These are phyloP conservation scores for Penicillium crystallinum DNA, from an alignment of 495 filamentous ascomycete species.

Conservation along the genomic window DNA sequence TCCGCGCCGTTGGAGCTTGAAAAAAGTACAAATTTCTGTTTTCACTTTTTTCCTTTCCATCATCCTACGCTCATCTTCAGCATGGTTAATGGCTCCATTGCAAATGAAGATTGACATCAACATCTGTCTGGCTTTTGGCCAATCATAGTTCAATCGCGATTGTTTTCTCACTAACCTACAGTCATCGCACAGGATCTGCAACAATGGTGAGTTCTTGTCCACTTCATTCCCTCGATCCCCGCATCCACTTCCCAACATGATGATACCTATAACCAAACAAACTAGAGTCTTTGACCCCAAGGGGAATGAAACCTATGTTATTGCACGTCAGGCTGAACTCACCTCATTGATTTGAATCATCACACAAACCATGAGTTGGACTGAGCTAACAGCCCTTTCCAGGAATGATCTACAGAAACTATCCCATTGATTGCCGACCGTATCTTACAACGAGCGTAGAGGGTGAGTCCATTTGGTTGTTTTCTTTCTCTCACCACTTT, in stretches of 20 bases:
- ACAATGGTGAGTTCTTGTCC: slow-evolving; percentile 18
- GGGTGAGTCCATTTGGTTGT: slow-evolving; percentile 24
- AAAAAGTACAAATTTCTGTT: slow-evolving; percentile 21
- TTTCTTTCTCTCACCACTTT: not conserved
- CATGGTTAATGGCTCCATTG: slow-evolving; percentile 19
- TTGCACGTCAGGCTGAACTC: slow-evolving; percentile 99
- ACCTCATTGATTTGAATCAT: slow-evolving; percentile 13
- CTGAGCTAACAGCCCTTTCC: slow-evolving; percentile 26
- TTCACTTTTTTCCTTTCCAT: slow-evolving; percentile 13
- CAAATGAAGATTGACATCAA: not conserved
- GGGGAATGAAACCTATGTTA: slow-evolving; percentile 85
- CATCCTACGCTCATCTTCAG: slow-evolving; percentile 14
- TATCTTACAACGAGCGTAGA: slow-evolving; percentile 1
- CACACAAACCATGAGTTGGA: slow-evolving; percentile 12
- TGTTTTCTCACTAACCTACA: not conserved
- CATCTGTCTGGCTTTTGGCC: not conserved
- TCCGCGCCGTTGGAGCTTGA: slow-evolving; percentile 19
- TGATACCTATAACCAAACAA: slow-evolving; percentile 83
- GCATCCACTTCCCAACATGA: slow-evolving; percentile 40
- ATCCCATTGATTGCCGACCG: slow-evolving; percentile 1
- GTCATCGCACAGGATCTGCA: not conserved
- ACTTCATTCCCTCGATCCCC: slow-evolving; percentile 1
- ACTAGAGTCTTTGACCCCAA: slow-evolving; percentile 99
- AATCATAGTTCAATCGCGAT: not conserved
- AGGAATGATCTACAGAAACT: slow-evolving; percentile 14